Conservation (phyloP, 495 filamentous ascomycete genomes). For the Aspergillus avenaceus region DNA sequence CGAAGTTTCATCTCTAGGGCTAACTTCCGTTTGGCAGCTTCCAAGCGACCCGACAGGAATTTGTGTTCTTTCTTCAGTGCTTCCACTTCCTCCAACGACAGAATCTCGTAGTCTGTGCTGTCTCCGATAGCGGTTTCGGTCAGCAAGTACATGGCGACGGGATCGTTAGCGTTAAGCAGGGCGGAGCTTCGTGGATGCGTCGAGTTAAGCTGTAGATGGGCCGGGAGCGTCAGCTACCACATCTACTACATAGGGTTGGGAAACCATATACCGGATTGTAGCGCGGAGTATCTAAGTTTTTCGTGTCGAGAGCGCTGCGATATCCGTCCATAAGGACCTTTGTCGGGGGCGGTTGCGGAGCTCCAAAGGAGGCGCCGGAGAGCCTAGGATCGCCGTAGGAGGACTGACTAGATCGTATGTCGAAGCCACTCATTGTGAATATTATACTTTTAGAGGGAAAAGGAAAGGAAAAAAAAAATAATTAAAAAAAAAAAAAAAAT, state of each 20-base stretch:
- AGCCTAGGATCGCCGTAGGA: slow-evolving; percentile 47
- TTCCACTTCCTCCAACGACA: slow-evolving; percentile 89
- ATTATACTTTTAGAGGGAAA: too few relatives aligned
- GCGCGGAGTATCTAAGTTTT: slow-evolving; percentile 30
- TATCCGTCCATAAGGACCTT: slow-evolving; percentile 47
- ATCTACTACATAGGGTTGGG: background rate
- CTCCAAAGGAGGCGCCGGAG: slow-evolving; percentile 34
- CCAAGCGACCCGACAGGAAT: slow-evolving; percentile 66
- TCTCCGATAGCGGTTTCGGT: slow-evolving; percentile 91
- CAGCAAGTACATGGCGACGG: slow-evolving; percentile 74
- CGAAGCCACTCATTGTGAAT: slow-evolving; percentile 38
- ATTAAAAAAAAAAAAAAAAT: background rate
- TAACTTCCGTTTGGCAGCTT: slow-evolving; percentile 73
- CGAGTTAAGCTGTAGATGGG: slow-evolving; percentile 27
- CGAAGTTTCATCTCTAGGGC: slow-evolving; percentile 90
- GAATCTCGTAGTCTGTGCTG: slow-evolving; percentile 74
- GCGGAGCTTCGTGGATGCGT: slow-evolving; percentile 37
- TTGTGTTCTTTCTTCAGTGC: slow-evolving; percentile 79
- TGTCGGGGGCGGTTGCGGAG: slow-evolving; percentile 32
- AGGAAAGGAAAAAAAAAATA: too few relatives aligned
- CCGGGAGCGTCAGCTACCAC: slow-evolving; percentile 13
- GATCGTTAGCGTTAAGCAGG: slow-evolving; percentile 48
- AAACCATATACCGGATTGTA: slow-evolving; percentile 38
- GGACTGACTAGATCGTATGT: slow-evolving; percentile 42
- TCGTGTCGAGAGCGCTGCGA: slow-evolving; percentile 31